phyloP scores from a whole-genome alignment of 2,329 filamentous ascomycete genomes.

The Neopestalotiopsis sp. region DNA sequence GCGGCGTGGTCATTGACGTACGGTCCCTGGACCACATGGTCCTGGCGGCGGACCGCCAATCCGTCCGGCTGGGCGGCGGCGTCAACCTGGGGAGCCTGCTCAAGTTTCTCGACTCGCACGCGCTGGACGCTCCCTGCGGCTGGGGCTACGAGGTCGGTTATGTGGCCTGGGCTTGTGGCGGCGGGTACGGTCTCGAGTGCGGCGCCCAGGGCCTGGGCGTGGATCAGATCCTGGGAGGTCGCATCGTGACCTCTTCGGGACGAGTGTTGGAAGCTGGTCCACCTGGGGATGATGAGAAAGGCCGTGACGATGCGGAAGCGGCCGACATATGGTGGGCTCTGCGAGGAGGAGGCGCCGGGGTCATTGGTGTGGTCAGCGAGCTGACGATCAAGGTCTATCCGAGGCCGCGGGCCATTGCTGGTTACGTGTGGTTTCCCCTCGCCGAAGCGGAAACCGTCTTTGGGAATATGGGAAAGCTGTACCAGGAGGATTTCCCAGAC shows the following conservation, averaged over 20 bases:
- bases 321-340: slow-evolving; percentile 17
- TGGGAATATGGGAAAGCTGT: slow-evolving; percentile 15
- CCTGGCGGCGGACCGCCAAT: slow-evolving; percentile 2
- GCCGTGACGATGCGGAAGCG: background rate
- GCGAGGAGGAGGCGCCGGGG: slow-evolving; percentile 16
- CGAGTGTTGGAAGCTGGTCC: background rate
- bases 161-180: slow-evolving; percentile 19
- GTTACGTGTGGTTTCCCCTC: slow-evolving; percentile 16
- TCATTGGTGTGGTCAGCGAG: slow-evolving; percentile 20
- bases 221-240: slow-evolving; percentile 18
- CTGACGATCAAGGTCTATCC: slow-evolving; percentile 18
- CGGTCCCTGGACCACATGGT: slow-evolving; percentile 15
- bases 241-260: slow-evolving; percentile 17
- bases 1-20: slow-evolving; percentile 19
- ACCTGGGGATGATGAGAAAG: background rate
- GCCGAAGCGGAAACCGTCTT: slow-evolving; percentile 14
- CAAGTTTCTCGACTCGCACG: slow-evolving; percentile 13
- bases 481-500: slow-evolving; percentile 11
- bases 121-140: slow-evolving; percentile 17
- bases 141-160: slow-evolving; percentile 18
- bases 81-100: slow-evolving; percentile 1
- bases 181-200: slow-evolving; percentile 18
- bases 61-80: slow-evolving; percentile 17
- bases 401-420: slow-evolving; percentile 13
- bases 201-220: slow-evolving; percentile 13